Percentiles rank a stretch among this genome's conserved stretches.
These are phyloP conservation scores for Diospyros kaki DNA, from an alignment of 148 eudicot species.

Conservation along the genomic window DNA sequence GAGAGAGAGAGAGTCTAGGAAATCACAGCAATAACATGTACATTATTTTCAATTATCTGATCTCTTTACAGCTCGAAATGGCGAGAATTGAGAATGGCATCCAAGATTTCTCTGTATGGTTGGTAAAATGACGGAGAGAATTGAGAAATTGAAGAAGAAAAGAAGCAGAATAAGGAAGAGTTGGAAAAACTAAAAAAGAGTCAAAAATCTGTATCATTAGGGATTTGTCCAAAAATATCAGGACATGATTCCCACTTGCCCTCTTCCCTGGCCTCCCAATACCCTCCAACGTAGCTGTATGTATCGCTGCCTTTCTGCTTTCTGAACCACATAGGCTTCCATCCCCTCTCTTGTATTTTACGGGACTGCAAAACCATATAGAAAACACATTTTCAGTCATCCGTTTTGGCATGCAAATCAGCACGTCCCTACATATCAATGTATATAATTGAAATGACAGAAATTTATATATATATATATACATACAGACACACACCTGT, in stretches of 20 bases:
- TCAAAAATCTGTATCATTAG: conserved; percentile 11
- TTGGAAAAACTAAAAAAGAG: neutral
- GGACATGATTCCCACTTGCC: conserved; percentile 34
- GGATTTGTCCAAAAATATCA: conserved; percentile 22
- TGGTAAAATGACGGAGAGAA: too few species aligned
- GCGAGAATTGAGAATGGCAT: too few species aligned
- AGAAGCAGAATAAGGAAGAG: too few species aligned
- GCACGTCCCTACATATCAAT: neutral
- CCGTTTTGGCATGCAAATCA: neutral
- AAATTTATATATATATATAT: neutral
- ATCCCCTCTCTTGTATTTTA: conserved; percentile 30
- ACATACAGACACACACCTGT: conserved; percentile 9
- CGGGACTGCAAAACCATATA: conserved; percentile 17
- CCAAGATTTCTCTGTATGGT: too few species aligned
- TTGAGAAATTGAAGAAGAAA: too few species aligned
- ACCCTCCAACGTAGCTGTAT: conserved; percentile 25
- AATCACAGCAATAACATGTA: too few species aligned
- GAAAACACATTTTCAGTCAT: neutral
- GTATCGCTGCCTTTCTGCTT: conserved; percentile 12
- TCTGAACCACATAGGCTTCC: conserved; percentile 32
- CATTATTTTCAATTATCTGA: too few species aligned
- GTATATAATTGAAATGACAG: too few species aligned
- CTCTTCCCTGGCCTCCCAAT: conserved; percentile 29
- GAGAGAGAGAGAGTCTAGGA: too few species aligned
- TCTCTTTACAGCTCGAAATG: too few species aligned